Base-by-base conservation (phyloP, 1,284 basidiomycete species). In the Cryptococcus maquisensis region DNA sequence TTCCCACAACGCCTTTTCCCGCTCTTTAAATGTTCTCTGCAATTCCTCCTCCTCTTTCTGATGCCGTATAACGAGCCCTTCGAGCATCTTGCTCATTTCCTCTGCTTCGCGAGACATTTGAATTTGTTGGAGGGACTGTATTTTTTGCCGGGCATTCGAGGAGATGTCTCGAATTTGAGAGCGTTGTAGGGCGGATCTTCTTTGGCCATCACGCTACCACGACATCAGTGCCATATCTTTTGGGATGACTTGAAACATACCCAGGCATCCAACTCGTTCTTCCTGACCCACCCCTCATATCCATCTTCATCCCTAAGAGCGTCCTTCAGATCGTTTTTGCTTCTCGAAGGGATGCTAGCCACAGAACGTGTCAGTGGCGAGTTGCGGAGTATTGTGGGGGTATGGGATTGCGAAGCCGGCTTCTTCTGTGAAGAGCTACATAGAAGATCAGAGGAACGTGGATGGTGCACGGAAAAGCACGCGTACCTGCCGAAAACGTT, bases 1-100 rank as follows among this genome's bases (percentile, higher is more conserved):
- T 66, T 55, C 62, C 72, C 72, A 74, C 3, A 74, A 60, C 54
- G 59, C 60, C 47, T 60, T 61, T 32, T 71, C 62, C 41, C 71
- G 56, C 38, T 73, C 68, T 2, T 53, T 57, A 51, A 73, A 74
- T 3, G 53, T 50, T 39, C 55, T 48, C 6, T 55, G 50, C 4
- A 55, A 46, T 39, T 71, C 70, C 49, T 71, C 62, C 47, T 67
- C 65, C 56, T 71, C 66, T 47, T 61, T 45, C 13, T 56, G 47
- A 24, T 66, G 63, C 50, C 57, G 54, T 23, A 74, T 60, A 0
- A 60, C 61, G 54, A 74, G 54, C 0, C 65, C 67, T 39, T 67
- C 61, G 52, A 74, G 45, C 60, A 73, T 53, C 35, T 54, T 49
- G 39, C 54, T 45, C 36, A 74, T 60, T 45, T 71, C 68, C 15